Base-by-base conservation (phyloP, 495 filamentous ascomycete species). In the Haplographium delicatum region DNA sequence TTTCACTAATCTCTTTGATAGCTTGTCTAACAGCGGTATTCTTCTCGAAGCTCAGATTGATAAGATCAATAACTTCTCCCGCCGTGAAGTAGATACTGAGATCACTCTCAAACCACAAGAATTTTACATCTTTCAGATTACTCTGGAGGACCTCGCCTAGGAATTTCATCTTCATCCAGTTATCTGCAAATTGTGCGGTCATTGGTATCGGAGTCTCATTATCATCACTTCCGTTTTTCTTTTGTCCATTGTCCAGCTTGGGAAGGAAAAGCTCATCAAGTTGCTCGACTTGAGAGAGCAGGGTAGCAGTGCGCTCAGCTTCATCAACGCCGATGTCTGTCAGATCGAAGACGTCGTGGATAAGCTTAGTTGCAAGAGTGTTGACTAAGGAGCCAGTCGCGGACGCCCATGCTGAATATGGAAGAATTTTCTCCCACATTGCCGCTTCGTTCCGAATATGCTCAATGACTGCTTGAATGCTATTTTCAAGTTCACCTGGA, bases 81-180 rank as follows among this genome's bases (percentile, higher is more conserved):
- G 72, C 72, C 13, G 83, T 80, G 65, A 95, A 96, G 54, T 94
- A 89, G 47, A 93, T 58, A 58, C 83, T 83, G 44, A 96, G 65
- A 59, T 90, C 87, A 39, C 87, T 87, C 59, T 96, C 90, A 38
- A 80, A 71, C 88, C 90, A 97, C 42, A 96, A 65, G 60, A 79
- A 95, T 61, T 82, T 81, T 55, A 99, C 91, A 56, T 99, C 91
- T 44, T 80, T 84, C 35, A 97, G 71, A 45, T 86, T 88, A 58
- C 87, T 90, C 65, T 97, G 89, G 43, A 99, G 67, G 43, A 99
- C 88, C 62, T 95, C 88, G 44, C 81, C 74, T 16, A 99, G 68
- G 60, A 89, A 96, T 59, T 93, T 85, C 59, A 99, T 88, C 47
- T 88, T 84, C 47, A 95, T 72, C 94, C 93, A 99, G 53, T 77